Base-by-base conservation (phyloP, 1,284 basidiomycete species). In the Marasmius fiardii region DNA sequence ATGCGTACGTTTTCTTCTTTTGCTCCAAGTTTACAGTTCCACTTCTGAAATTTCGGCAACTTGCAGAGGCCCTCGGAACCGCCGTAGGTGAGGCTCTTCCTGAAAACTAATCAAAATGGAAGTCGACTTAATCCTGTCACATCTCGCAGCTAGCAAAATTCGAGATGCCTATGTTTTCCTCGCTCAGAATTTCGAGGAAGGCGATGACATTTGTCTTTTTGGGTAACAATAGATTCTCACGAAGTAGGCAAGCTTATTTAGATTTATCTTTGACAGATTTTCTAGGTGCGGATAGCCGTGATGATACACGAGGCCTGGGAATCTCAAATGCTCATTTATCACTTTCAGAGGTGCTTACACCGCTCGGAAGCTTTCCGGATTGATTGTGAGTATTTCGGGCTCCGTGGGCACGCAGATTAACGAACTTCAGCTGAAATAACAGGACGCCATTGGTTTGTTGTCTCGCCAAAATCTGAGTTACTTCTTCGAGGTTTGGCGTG, bases 151-250 rank as follows among this genome's bases (percentile, higher is more conserved):
- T 21, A 62, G 62, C 48, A 67, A 64, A 35, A 65, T 65, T 20
- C 62, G 65, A 10, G 64, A 67, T 48, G 63, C 57, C 16, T 67
- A 67, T 41, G 61, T 53, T 3, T 67, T 64, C 47, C 50, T 67
- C 14, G 62, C 63, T n/a, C 64, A 67, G 43, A 67, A 67, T 51
- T 63, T 53, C 39, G 54, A 60, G 21, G 57, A 53, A 3, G 64
- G 63, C 4, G 65, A 67, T 47, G 58, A 63, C 33, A 64, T 67
- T 12, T 65, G 58, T 37, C 50, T 65, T 39, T 66, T 66, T 54
- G 65, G 65, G 63, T 65, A 35, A 48, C 6, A 23, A 24, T 23
- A 18, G 4, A 5, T 41, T 12, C n/a, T 21, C 14, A 4, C 6
- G 4, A 6, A 14, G 12, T 21, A 41, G 39, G 12, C 6, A 6